Evolutionary conservation across 345 rosid species (phyloP).

Genomic region (Carallia pectinifolia): DNA sequence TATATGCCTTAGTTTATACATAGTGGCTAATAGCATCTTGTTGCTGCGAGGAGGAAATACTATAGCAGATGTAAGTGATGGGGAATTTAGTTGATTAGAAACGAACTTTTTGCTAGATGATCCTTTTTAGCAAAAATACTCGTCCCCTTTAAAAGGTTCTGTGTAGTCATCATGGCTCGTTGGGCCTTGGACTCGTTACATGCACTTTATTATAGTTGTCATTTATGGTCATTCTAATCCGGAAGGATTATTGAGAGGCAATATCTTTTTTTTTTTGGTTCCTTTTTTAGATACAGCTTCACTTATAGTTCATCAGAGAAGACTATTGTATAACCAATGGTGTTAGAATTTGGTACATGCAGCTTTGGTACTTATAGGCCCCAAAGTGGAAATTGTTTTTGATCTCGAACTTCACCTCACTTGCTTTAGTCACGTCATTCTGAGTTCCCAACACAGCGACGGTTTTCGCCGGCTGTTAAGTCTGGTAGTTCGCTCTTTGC

Average conservation of each 20-base stretch:
- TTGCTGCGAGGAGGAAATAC: constrained; percentile 15
- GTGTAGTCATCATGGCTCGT: constrained; percentile 22
- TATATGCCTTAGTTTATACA: background rate
- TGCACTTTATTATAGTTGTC: constrained; percentile 12
- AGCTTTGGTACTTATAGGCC: no score
- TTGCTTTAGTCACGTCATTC: no score
- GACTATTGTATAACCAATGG: no score
- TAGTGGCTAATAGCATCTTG: background rate
- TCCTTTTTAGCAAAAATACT: background rate
- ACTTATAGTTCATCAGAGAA: background rate
- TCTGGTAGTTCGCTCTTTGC: no score
- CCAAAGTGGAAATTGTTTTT: no score
- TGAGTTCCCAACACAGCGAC: no score
- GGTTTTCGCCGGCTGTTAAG: no score
- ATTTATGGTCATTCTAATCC: background rate
- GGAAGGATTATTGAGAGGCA: background rate
- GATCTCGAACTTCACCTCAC: no score
- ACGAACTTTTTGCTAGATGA: background rate
- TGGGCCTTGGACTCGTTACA: background rate
- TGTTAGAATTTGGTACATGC: no score
- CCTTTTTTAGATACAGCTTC: background rate
- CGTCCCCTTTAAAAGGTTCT: constrained; percentile 21
- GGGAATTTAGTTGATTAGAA: constrained; percentile 21
- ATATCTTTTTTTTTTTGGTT: background rate
- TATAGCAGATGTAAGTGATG: constrained; percentile 17